Percentiles rank a stretch among this genome's conserved stretches.
Conservation (phyloP, 2,329 filamentous ascomycete genomes). For the Penicillium sp. region DNA sequence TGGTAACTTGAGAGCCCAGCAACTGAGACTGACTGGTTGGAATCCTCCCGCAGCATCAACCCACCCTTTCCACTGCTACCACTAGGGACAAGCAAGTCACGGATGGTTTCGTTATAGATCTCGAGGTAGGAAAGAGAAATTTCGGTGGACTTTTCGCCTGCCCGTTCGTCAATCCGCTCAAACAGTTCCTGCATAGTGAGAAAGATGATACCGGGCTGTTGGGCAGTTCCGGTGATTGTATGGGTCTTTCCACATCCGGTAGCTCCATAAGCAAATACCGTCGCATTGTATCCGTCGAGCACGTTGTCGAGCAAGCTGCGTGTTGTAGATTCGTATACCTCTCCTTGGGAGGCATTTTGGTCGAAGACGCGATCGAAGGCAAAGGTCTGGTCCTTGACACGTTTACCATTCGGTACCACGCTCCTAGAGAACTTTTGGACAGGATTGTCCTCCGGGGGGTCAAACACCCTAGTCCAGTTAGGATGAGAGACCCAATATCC, state of each 20-base stretch:
- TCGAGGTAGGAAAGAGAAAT: slow-evolving; percentile 92
- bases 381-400: slow-evolving; percentile 96
- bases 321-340: slow-evolving; percentile 94
- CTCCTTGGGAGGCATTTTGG: slow-evolving; percentile 84
- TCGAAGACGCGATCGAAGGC: slow-evolving; percentile 97
- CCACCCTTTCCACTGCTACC: slow-evolving; percentile 78
- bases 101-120: slow-evolving; percentile 99
- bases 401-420: slow-evolving; percentile 78
- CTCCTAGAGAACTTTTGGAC: slow-evolving; percentile 83
- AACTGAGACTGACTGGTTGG: slow-evolving; percentile 88
- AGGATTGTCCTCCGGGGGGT: slow-evolving; percentile 91
- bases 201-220: slow-evolving; percentile 96
- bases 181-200: slow-evolving; percentile 99
- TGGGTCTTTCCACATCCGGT: slow-evolving; percentile 99
- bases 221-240: slow-evolving; percentile 87
- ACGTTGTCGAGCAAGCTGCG: slow-evolving; percentile 89
- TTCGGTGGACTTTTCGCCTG: slow-evolving; percentile 83
- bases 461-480: slow-evolving; percentile 69
- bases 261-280: slow-evolving; percentile 96
- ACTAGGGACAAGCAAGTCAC: slow-evolving; percentile 84
- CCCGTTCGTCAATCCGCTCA: slow-evolving; percentile 85
- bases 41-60: slow-evolving; percentile 90
- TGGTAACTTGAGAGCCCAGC: slow-evolving; percentile 86
- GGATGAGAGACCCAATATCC: slow-evolving; percentile 6
- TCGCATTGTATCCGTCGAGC: slow-evolving; percentile 96